phyloP scores from a whole-genome alignment of 78 protist species.

The Speleostelium caveatum region DNA sequence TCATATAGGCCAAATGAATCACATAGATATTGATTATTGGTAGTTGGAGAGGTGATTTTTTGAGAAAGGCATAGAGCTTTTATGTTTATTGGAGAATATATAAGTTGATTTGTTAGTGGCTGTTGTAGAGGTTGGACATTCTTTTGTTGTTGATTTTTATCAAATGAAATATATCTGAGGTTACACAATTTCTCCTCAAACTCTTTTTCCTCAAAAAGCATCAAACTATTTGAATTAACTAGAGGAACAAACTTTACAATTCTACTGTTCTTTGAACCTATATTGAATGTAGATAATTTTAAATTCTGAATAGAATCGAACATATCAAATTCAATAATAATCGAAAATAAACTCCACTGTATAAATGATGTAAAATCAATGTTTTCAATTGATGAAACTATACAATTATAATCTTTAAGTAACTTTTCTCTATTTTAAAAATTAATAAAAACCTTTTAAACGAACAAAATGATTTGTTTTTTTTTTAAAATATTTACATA shows the following conservation, averaged over 20 bases:
- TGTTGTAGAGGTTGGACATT: not conserved
- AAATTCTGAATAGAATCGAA: not conserved
- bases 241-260: not conserved
- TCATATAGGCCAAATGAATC: not conserved
- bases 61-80: not conserved
- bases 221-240: not conserved
- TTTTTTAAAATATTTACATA: no score
- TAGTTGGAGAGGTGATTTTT: not conserved
- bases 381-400: constrained; percentile 15
- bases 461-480: no score
- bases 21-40: not conserved
- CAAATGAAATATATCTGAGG: not conserved
- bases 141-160: not conserved
- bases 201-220: not conserved
- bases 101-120: not conserved
- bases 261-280: not conserved
- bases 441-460: no score
- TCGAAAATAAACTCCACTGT: constrained; percentile 6
- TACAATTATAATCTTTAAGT: constrained; percentile 13
- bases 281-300: not conserved
- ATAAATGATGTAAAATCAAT: not conserved
- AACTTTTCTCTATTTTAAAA: not conserved
- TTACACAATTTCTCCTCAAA: not conserved
- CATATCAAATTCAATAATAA: constrained; percentile 24
- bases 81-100: constrained; percentile 8